Percentiles rank a stretch among this genome's conserved stretches.
Evolutionary conservation across 129 eudicot species (phyloP).

Genomic region (Pulicaria dysenterica): DNA sequence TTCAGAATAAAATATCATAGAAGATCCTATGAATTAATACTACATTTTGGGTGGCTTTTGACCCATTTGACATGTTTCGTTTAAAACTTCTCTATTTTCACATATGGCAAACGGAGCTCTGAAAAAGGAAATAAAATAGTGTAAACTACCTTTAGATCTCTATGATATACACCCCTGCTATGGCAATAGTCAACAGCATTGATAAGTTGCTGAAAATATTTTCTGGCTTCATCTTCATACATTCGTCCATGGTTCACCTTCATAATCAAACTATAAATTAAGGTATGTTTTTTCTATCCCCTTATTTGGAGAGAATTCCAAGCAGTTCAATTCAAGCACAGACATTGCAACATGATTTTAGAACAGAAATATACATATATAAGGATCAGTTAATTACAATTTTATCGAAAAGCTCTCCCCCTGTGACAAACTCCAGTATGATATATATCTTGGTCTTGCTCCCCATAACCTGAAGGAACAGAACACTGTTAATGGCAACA

Average conservation of each 20-base stretch:
- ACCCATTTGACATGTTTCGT: too few species aligned
- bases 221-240: slow-evolving; percentile 95
- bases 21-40: too few species aligned
- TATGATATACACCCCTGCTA: slow-evolving; percentile 95
- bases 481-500: slow-evolving; percentile 10
- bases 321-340: neutral
- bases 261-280: slow-evolving; percentile 23
- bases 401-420: slow-evolving; percentile 99
- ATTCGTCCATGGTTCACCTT: slow-evolving; percentile 91
- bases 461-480: slow-evolving; percentile 79
- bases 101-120: neutral
- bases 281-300: slow-evolving; percentile 17
- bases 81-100: too few species aligned
- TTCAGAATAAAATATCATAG: too few species aligned
- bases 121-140: slow-evolving; percentile 7
- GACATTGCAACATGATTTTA: neutral
- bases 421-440: slow-evolving; percentile 86
- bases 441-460: slow-evolving; percentile 94
- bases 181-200: slow-evolving; percentile 98
- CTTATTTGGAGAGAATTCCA: neutral
- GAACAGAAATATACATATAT: neutral
- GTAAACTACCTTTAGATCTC: slow-evolving; percentile 81
- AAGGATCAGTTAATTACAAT: slow-evolving; percentile 59
- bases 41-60: too few species aligned
- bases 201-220: slow-evolving; percentile 92